Percentiles rank a stretch among this genome's conserved stretches.
Evolutionary conservation across 1,284 basidiomycete species (phyloP).

Genomic region (Ceratobasidium sp.): DNA sequence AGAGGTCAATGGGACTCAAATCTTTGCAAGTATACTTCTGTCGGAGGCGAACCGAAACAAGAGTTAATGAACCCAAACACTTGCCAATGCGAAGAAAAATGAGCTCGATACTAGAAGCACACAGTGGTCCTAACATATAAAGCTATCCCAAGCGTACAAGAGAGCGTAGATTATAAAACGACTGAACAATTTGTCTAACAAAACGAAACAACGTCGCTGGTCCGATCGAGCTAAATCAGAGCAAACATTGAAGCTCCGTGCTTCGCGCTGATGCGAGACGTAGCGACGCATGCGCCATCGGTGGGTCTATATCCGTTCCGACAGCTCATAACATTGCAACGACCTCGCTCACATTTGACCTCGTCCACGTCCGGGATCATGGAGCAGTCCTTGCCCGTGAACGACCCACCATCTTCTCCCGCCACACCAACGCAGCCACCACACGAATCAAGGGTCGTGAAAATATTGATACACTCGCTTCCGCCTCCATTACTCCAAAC

Average conservation of each 20-base stretch:
- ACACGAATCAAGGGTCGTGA: slow-evolving; percentile 29
- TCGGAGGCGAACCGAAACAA: no score
- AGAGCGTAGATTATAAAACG: no score
- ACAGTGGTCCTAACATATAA: no score
- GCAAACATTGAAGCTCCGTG: neutral
- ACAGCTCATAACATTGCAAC: slow-evolving; percentile 17
- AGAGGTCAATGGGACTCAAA: no score
- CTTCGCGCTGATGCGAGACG: neutral
- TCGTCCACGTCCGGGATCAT: slow-evolving; percentile 32
- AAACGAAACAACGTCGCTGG: no score
- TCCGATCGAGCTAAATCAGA: neutral
- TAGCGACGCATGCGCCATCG: neutral
- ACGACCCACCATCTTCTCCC: neutral
- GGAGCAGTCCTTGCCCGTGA: slow-evolving; percentile 20
- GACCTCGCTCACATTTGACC: slow-evolving; percentile 12
- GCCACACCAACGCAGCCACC: slow-evolving; percentile 30
- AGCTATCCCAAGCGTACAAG: no score
- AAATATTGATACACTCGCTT: slow-evolving; percentile 26
- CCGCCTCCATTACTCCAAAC: slow-evolving; percentile 3
- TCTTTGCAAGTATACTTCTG: no score
- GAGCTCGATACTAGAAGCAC: no score
- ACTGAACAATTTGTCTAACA: no score
- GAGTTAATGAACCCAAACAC: no score
- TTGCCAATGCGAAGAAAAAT: no score
- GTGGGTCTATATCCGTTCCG: neutral